Evolutionary conservation across 2,329 filamentous ascomycete genomes (phyloP), one percentile per base, ranked within the genome.

Genomic region (Aquanectria penicillioides): DNA sequence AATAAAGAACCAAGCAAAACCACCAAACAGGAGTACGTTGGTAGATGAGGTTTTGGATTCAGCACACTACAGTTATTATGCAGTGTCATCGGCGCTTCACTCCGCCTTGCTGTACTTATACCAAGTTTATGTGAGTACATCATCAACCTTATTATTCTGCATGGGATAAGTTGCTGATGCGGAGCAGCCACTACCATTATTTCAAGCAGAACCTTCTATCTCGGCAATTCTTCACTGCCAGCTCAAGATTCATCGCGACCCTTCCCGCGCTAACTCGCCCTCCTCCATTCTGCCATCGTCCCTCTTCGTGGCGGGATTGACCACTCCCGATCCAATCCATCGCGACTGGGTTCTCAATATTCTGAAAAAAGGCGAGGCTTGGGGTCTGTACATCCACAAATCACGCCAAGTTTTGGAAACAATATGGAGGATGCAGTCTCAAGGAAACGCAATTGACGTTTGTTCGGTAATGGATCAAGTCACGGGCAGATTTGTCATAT

Each of bases 271-370:
- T 22, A 28, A 18, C 11, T 63, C 60, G 13, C 60, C 60, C 7
- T 60, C 57, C 8, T 63, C 57, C 10, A 63, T 63, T 15, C 18
- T 60, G 18, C 60, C 60, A 3, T 60, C 57, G 8, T 60, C 60
- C 10, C 23, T 63, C 5, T 60, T 63, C 33, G 23, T 57, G 22
- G 60, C 48, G 20, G 57, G 57, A 5, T 43, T 63, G 15, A 12
- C 28, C 12, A 60, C 60, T 4, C 29, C 12, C 13, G 60, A 63
- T 28, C 57, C 57, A 5, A 53, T 63, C n/a, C 60, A 60, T 25
- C 56, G 41, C 5, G 50, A 63, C 41, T 63, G 57, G 57, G 41
- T 63, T 29, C 13, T 60, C 11, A 44, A 57, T 15, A 17, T 55
- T 9, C 40, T 63, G 4, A 46, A 51, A 29, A 15, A 33, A 8